A percentile compares a stretch with the other conserved stretches of the same genome.
Evolutionary conservation across 1,284 basidiomycete species (phyloP).

Genomic region (Cutaneotrichosporon sp.): DNA sequence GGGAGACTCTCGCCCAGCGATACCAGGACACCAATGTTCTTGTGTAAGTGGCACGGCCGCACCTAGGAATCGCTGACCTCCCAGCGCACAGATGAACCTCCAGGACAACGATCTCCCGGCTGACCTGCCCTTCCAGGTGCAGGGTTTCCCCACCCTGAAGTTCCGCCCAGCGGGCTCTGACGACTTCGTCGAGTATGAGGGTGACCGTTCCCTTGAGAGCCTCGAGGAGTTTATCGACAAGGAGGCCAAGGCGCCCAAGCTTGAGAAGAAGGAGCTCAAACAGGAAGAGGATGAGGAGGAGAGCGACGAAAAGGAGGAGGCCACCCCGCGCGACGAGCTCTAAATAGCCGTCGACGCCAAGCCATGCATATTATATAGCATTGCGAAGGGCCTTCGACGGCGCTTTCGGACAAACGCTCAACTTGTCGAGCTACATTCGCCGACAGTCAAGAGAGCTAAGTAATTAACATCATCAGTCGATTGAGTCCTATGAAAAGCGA

Average conservation of each 20-base stretch:
- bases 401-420: too few species aligned
- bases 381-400: too few species aligned
- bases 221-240: conserved; percentile 77
- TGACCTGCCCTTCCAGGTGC: conserved; percentile 74
- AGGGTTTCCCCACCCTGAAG: conserved; percentile 88
- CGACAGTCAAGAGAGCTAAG: too few species aligned
- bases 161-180: conserved; percentile 85
- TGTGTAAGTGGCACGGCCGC: conserved; percentile 60
- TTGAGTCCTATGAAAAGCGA: not conserved
- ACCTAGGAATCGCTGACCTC: not conserved
- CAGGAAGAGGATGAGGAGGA: not conserved
- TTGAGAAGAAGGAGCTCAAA: conserved; percentile 26
- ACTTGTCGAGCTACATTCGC: too few species aligned
- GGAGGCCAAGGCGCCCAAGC: conserved; percentile 58
- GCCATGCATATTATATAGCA: conserved; percentile 3
- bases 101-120: conserved; percentile 94
- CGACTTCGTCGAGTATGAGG: conserved; percentile 87
- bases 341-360: conserved; percentile 14
- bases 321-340: conserved; percentile 43
- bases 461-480: too few species aligned
- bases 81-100: conserved; percentile 93
- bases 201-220: conserved; percentile 81
- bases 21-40: conserved; percentile 75
- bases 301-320: conserved; percentile 23
- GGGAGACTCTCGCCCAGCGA: conserved; percentile 85